Evolutionary conservation across 78 protist genomes (phyloP).

Genomic region (Mantamonas sphyraenae): DNA sequence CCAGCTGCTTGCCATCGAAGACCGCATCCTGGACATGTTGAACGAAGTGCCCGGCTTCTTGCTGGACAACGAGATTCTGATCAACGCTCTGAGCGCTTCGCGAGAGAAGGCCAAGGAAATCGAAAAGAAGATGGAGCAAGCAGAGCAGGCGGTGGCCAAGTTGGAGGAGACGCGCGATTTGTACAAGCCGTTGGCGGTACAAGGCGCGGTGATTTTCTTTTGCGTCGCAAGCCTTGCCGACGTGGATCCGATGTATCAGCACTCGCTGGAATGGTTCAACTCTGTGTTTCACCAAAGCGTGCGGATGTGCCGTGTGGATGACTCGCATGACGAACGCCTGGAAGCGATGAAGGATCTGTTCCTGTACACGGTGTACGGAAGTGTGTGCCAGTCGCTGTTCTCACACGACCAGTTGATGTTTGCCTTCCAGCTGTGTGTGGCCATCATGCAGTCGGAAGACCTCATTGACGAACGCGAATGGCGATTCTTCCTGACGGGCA

Average conservation of each 20-base stretch:
- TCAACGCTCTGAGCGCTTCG: conserved; percentile 19
- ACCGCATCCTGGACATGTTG: conserved; percentile 46
- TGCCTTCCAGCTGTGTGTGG: conserved; percentile 41
- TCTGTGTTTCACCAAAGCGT: neutral
- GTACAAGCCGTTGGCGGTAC: conserved; percentile 53
- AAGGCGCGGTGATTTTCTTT: conserved; percentile 64
- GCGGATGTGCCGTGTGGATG: neutral
- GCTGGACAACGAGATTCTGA: conserved; percentile 18
- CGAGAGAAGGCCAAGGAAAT: conserved; percentile 36
- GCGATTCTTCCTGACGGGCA: conserved; percentile 53
- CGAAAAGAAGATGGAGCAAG: conserved; percentile 37
- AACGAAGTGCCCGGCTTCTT: neutral
- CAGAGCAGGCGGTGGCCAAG: conserved; percentile 27
- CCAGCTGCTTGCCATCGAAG: conserved; percentile 55
- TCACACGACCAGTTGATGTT: conserved; percentile 66
- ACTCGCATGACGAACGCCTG: conserved; percentile 12
- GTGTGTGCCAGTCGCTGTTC: conserved; percentile 57
- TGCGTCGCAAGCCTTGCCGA: conserved; percentile 46
- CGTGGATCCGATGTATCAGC: conserved; percentile 64
- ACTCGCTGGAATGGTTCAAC: conserved; percentile 42
- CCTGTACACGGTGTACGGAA: conserved; percentile 34
- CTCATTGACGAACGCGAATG: conserved; percentile 12
- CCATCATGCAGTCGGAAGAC: conserved; percentile 16
- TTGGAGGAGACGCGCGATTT: conserved; percentile 32
- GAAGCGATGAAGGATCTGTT: conserved; percentile 2